phyloP scores from a whole-genome alignment of 345 rosid species.

The Corchorus olitorius region DNA sequence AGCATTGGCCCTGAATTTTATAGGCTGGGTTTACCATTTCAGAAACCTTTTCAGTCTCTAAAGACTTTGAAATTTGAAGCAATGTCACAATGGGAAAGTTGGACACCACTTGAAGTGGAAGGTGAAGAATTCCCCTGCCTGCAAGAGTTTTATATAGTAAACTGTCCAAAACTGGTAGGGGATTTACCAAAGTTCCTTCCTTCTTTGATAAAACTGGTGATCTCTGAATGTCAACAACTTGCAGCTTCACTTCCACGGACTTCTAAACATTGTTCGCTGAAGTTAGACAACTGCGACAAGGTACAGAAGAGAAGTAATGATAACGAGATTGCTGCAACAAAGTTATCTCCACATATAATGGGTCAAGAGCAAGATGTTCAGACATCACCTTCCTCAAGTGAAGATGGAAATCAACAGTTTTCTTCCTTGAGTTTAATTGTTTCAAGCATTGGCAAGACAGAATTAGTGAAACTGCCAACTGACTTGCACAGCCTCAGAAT shows the following conservation, averaged over 20 bases:
- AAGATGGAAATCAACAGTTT: too few species aligned
- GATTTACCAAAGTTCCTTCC: constrained; percentile 20
- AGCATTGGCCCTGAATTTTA: constrained; percentile 30
- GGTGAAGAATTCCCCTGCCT: constrained; percentile 27
- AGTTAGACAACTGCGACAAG: not conserved
- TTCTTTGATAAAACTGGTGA: not conserved
- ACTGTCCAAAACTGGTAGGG: constrained; percentile 16
- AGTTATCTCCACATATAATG: not conserved
- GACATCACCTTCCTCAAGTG: not conserved
- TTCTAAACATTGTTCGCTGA: not conserved
- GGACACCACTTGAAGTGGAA: constrained; percentile 21
- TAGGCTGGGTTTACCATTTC: not conserved
- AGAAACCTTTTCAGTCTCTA: constrained; percentile 24
- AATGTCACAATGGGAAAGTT: constrained; percentile 26
- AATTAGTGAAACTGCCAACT: not conserved
- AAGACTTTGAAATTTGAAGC: constrained; percentile 13
- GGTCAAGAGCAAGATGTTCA: not conserved
- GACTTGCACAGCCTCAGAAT: not conserved
- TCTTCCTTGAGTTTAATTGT: not conserved
- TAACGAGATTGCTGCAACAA: not conserved
- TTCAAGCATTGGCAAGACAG: not conserved
- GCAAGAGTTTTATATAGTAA: constrained; percentile 9
- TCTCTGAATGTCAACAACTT: constrained; percentile 9
- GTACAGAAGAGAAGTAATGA: not conserved
- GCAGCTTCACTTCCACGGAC: not conserved